These are phyloP conservation scores for Kodamaea lidongshanica DNA, from an alignment of 805 yeast species.

Conservation along the genomic window DNA sequence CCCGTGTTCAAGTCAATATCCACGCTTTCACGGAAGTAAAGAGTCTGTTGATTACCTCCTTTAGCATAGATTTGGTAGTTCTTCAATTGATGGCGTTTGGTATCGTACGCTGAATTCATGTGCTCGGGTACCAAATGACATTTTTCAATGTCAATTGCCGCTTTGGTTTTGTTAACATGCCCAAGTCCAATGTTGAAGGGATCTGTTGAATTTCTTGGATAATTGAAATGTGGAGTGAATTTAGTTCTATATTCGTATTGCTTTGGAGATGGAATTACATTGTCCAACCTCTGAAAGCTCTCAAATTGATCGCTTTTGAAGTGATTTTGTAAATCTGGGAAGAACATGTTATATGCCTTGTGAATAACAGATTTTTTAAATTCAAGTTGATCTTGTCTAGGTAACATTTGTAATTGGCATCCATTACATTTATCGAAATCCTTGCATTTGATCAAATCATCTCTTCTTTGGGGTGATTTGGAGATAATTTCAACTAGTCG, in stretches of 20 bases:
- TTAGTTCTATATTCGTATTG: conserved; percentile 37
- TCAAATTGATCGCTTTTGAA: conserved; percentile 4
- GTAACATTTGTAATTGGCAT: conserved; percentile 39
- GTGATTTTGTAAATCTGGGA: conserved; percentile 18
- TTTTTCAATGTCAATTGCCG: conserved; percentile 26
- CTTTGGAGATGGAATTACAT: conserved; percentile 31
- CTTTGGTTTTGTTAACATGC: conserved; percentile 16
- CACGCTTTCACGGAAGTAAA: conserved; percentile 30
- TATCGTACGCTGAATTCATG: conserved; percentile 22
- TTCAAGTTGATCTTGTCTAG: conserved; percentile 31
- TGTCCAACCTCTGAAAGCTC: conserved; percentile 19
- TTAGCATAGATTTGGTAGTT: conserved; percentile 4
- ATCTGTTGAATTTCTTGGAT: conserved; percentile 7
- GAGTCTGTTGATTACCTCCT: conserved; percentile 12
- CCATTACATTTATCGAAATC: conserved; percentile 36
- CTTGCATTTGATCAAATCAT: conserved; percentile 25
- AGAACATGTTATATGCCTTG: conserved; percentile 31
- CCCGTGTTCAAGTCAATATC: conserved; percentile 27
- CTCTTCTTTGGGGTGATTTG: conserved; percentile 15
- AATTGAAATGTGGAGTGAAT: conserved; percentile 34
- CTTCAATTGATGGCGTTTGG: conserved; percentile 6
- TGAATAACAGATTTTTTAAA: conserved; percentile 25
- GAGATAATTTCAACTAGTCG: conserved; percentile 16
- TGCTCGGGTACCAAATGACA: conserved; percentile 33
- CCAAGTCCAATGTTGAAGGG: conserved; percentile 31